These are phyloP conservation scores for Crithidia fasciculata DNA, from an alignment of 208 protist species.

Conservation along the genomic window DNA sequence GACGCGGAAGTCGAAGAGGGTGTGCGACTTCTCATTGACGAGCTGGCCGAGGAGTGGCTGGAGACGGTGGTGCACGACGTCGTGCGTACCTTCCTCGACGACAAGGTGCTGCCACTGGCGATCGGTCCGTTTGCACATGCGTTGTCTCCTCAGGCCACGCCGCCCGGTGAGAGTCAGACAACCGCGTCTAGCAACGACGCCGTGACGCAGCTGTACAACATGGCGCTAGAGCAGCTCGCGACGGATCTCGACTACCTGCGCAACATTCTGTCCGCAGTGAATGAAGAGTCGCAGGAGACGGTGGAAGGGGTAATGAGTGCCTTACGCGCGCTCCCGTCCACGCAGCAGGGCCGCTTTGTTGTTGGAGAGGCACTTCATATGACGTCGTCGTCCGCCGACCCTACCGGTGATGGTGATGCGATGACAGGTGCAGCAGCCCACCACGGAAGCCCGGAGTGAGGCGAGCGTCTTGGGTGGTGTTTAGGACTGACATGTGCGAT, in stretches of 20 bases:
- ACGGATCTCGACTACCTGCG: conserved; percentile 76
- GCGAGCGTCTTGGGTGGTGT: no score
- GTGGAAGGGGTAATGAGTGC: conserved; percentile 47
- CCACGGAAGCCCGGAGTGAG: background rate
- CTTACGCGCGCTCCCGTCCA: conserved; percentile 42
- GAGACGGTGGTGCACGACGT: conserved; percentile 63
- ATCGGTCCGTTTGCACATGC: conserved; percentile 36
- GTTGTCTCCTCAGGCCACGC: background rate
- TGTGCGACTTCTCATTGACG: conserved; percentile 60
- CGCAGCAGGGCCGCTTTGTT: conserved; percentile 4
- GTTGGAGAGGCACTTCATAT: conserved; percentile 21
- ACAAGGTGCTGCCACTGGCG: conserved; percentile 50
- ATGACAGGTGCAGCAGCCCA: background rate
- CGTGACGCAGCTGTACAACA: conserved; percentile 18
- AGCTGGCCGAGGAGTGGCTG: conserved; percentile 64
- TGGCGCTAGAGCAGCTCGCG: conserved; percentile 64
- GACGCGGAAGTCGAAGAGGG: conserved; percentile 22
- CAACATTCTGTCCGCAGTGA: conserved; percentile 80
- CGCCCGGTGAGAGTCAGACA: background rate
- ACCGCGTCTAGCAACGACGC: background rate
- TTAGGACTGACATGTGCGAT: no score
- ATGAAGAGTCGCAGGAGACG: conserved; percentile 62
- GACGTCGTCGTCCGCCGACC: background rate
- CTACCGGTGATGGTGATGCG: background rate
- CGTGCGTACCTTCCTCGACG: conserved; percentile 57